Evolutionary conservation across 768 basidiomycete genomes (phyloP).

Genomic region (Roridomyces roridus): DNA sequence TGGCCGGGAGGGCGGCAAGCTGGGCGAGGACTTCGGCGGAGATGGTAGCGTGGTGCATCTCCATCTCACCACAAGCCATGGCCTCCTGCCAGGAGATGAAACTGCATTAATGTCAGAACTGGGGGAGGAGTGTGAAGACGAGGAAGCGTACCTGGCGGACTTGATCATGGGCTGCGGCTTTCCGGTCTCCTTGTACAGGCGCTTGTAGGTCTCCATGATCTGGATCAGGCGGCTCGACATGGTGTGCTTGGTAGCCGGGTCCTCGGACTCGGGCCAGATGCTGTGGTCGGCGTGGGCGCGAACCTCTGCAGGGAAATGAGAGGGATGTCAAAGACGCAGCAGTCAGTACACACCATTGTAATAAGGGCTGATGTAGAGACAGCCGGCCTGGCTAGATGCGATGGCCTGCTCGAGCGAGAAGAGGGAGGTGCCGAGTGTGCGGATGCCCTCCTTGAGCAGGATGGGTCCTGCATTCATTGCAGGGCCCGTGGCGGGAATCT

Average conservation of each 20-base stretch:
- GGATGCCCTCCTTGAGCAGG: constrained; percentile 45
- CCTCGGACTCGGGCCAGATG: constrained; percentile 38
- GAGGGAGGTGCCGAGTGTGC: constrained; percentile 51
- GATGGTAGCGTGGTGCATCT: constrained; percentile 20
- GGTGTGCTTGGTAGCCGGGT: constrained; percentile 40
- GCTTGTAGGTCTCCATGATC: constrained; percentile 32
- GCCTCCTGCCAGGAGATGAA: constrained; percentile 21
- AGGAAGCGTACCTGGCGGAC: constrained; percentile 1
- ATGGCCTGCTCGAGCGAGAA: constrained; percentile 54
- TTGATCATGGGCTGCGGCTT: constrained; percentile 39
- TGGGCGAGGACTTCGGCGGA: constrained; percentile 11
- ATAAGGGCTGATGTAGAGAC: constrained; percentile 52
- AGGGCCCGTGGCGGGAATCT: constrained; percentile 52
- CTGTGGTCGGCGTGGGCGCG: constrained; percentile 40
- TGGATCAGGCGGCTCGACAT: constrained; percentile 36
- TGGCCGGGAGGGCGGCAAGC: constrained; percentile 13
- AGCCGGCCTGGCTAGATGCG: constrained; percentile 51
- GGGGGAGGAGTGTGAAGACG: no score
- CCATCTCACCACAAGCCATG: constrained; percentile 26
- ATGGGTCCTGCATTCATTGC: constrained; percentile 46
- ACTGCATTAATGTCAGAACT: no score
- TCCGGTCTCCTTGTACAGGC: constrained; percentile 37
- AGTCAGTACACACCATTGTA: constrained; percentile 52
- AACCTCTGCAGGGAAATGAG: constrained; percentile 39
- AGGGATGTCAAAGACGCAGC: no score